Conservation (phyloP, 202 grass and related monocot genomes). For the Alloteropsis angusta region DNA sequence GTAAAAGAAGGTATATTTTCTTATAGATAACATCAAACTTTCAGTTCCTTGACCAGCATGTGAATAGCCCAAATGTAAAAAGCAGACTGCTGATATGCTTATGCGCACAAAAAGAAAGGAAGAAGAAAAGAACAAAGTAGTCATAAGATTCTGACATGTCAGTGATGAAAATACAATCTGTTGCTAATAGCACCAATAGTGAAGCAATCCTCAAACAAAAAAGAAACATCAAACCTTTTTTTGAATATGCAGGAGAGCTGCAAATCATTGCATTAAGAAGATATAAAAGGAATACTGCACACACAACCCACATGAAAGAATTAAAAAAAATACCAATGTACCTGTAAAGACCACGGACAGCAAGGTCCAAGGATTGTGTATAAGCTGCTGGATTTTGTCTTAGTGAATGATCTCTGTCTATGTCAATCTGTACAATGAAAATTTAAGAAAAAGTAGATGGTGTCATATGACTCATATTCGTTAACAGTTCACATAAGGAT, state of each 20-base stretch:
- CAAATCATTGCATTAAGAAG: neutral
- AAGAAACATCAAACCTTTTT: slow-evolving; percentile 14
- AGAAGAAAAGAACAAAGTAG: neutral
- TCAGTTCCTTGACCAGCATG: neutral
- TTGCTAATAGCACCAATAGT: neutral
- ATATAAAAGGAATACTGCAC: neutral
- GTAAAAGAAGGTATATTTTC: slow-evolving; percentile 23
- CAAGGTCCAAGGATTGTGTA: slow-evolving; percentile 51
- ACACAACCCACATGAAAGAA: neutral
- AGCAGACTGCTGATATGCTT: neutral
- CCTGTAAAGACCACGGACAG: slow-evolving; percentile 82
- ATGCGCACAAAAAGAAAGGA: neutral
- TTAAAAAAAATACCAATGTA: slow-evolving; percentile 20
- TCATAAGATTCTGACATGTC: neutral
- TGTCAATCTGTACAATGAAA: slow-evolving; percentile 45
- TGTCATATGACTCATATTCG: neutral
- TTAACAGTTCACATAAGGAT: neutral
- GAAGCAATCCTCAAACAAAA: neutral
- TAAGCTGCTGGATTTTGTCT: slow-evolving; percentile 60
- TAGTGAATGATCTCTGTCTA: slow-evolving; percentile 58
- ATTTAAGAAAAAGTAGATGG: neutral
- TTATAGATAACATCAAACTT: slow-evolving; percentile 1
- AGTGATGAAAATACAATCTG: neutral
- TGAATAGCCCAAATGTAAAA: neutral
- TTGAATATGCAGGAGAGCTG: neutral